Conservation (phyloP, 75 land plant species). For the Adiantum capillusveneris region DNA sequence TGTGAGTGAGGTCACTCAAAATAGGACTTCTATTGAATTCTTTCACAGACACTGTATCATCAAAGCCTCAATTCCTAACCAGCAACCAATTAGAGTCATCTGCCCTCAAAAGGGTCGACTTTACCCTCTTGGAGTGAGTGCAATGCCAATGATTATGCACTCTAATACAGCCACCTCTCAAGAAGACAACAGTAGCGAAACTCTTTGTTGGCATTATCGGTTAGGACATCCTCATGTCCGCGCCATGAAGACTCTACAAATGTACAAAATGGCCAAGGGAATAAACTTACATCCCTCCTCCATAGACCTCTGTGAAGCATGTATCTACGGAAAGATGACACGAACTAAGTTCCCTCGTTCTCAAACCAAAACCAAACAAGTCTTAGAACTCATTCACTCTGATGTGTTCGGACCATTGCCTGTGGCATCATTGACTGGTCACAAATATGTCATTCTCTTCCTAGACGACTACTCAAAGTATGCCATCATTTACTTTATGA, state of each 20-base stretch:
- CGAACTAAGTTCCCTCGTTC: not conserved
- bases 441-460: not conserved
- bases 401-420: not conserved
- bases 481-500: too few relatives aligned
- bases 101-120: constrained; percentile 2
- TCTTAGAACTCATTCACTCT: not conserved
- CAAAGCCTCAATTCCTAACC: not conserved
- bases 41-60: not conserved
- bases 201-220: too few relatives aligned
- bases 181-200: too few relatives aligned
- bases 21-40: not conserved
- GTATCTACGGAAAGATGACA: not conserved
- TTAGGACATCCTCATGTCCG: too few relatives aligned
- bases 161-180: not conserved
- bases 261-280: too few relatives aligned
- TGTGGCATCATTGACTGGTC: not conserved
- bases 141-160: not conserved
- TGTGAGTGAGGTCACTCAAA: not conserved
- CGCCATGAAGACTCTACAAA: too few relatives aligned
- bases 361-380: not conserved
- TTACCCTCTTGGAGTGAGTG: not conserved
- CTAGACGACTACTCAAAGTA: not conserved
- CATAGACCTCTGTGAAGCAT: not conserved
- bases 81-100: not conserved
- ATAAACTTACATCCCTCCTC: too few relatives aligned